A percentile compares a stretch with the other conserved stretches of the same genome.
Evolutionary conservation across 2,329 filamentous ascomycete species (phyloP).

Genomic region (Pezicula neosporulosa): DNA sequence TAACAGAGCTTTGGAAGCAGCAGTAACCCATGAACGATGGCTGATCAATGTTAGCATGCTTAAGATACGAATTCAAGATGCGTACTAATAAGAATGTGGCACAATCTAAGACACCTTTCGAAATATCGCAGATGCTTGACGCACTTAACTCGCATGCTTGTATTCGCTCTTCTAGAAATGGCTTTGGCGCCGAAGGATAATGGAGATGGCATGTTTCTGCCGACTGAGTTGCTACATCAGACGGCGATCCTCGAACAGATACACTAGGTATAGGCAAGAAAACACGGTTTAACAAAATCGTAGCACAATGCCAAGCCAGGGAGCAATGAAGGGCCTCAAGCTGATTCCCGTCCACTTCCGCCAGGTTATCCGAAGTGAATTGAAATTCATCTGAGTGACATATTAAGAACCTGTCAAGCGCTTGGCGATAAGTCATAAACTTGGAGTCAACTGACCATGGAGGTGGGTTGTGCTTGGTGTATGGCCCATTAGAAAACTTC

Average conservation of each 20-base stretch:
- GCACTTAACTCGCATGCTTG: background rate
- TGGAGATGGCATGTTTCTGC: background rate
- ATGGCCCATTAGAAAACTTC: background rate
- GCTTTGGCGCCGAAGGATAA: background rate
- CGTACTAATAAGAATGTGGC: background rate
- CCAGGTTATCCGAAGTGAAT: background rate
- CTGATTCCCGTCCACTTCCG: background rate
- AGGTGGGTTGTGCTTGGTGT: background rate
- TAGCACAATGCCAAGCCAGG: background rate
- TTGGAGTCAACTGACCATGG: background rate
- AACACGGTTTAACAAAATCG: background rate
- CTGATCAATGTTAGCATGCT: background rate
- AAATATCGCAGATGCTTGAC: background rate
- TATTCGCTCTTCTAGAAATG: background rate
- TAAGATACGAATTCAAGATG: background rate
- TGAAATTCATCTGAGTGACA: background rate
- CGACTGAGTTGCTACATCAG: background rate
- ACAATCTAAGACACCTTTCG: background rate
- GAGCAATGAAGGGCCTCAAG: background rate
- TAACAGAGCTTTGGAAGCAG: background rate
- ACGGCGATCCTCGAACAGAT: background rate
- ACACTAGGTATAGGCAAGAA: background rate
- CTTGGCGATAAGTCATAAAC: background rate
- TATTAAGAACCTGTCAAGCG: background rate
- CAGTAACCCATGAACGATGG: background rate